These are phyloP conservation scores for Haplosporangium gracile DNA, from an alignment of 192 early-diverging fungal genomes.

Conservation along the genomic window DNA sequence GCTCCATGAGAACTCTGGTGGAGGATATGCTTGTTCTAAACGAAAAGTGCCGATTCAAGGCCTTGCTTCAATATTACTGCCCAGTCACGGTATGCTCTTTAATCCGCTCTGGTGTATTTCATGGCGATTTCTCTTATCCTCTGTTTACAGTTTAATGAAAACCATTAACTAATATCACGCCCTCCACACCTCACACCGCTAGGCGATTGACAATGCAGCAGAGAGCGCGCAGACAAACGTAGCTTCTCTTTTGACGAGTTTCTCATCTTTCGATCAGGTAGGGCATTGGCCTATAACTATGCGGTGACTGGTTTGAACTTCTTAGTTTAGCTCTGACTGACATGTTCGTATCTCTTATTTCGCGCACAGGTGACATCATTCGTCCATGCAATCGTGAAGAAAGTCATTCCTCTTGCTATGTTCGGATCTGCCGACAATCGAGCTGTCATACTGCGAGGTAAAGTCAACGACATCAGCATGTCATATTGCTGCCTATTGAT, in stretches of 20 bases:
- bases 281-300: not conserved
- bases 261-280: slow-evolving; percentile 24
- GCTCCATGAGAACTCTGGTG: slow-evolving; percentile 42
- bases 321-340: not conserved
- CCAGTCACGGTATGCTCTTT: slow-evolving; percentile 55
- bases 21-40: slow-evolving; percentile 60
- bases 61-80: slow-evolving; percentile 60
- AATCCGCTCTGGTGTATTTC: not conserved
- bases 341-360: not conserved
- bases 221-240: slow-evolving; percentile 8
- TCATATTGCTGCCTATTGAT: too few relatives aligned
- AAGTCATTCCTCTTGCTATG: slow-evolving; percentile 72
- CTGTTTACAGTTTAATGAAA: not conserved
- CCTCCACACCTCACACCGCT: too few relatives aligned
- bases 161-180: not conserved
- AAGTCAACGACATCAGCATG: too few relatives aligned
- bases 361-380: slow-evolving; percentile 60
- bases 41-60: slow-evolving; percentile 55
- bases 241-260: slow-evolving; percentile 5
- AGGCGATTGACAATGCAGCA: slow-evolving; percentile 22
- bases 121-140: not conserved
- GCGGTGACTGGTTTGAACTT: not conserved
- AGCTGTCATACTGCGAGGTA: slow-evolving; percentile 64
- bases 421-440: slow-evolving; percentile 74
- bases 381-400: slow-evolving; percentile 60